These are phyloP conservation scores for Xylaria bambusicola DNA, from an alignment of 495 filamentous ascomycete genomes.

Conservation along the genomic window DNA sequence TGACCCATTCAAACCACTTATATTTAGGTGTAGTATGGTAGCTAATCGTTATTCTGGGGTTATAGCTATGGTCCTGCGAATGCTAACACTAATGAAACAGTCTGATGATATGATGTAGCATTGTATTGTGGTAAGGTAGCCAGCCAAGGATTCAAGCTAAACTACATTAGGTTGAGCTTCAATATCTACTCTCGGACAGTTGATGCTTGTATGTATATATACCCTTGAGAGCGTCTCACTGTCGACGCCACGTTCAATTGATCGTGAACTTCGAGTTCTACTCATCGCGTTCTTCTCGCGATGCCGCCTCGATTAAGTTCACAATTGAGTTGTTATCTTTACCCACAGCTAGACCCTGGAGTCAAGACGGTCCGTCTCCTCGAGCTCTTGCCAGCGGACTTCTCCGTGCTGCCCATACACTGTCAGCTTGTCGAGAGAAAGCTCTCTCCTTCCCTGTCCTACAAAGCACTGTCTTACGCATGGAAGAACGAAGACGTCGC, in stretches of 20 bases:
- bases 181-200: not conserved
- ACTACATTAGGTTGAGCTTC: not conserved
- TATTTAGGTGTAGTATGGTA: too few relatives aligned
- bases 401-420: conserved; percentile 1
- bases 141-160: not conserved
- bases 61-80: too few relatives aligned
- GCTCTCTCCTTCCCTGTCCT: conserved; percentile 6
- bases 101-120: too few relatives aligned
- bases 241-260: not conserved
- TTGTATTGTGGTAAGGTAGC: too few relatives aligned
- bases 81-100: too few relatives aligned
- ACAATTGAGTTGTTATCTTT: not conserved
- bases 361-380: not conserved
- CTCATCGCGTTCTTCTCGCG: not conserved
- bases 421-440: conserved; percentile 1
- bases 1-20: too few relatives aligned
- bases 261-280: not conserved
- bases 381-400: not conserved
- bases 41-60: too few relatives aligned
- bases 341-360: conserved; percentile 1
- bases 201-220: too few relatives aligned
- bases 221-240: not conserved
- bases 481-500: conserved; percentile 15
- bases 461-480: conserved; percentile 25
- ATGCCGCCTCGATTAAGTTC: conserved; percentile 2